Percentiles rank a stretch among this genome's conserved stretches.
Evolutionary conservation across 257 asterid species (phyloP).

Genomic region (Striga asiatica): DNA sequence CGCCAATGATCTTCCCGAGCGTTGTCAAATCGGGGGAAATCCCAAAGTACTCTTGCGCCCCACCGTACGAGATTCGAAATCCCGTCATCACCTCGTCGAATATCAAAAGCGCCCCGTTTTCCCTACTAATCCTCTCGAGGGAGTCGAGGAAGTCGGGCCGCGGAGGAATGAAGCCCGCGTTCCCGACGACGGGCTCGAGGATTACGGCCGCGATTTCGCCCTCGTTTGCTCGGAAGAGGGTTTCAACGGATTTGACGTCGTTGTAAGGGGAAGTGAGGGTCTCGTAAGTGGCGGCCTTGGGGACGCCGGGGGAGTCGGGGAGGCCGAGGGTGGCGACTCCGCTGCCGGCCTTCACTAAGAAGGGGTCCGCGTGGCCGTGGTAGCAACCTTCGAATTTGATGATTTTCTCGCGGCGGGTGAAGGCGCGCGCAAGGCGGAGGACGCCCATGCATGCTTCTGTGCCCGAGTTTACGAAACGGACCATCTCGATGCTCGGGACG

Average conservation of each 20-base stretch:
- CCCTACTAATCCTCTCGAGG: slow-evolving; percentile 49
- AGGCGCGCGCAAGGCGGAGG: slow-evolving; percentile 91
- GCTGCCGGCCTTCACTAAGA: slow-evolving; percentile 97
- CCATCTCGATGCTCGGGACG: slow-evolving; percentile 97
- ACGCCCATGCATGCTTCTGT: slow-evolving; percentile 99
- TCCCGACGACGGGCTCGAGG: slow-evolving; percentile 94
- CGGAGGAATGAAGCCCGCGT: slow-evolving; percentile 86
- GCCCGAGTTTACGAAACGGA: slow-evolving; percentile 95
- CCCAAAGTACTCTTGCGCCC: slow-evolving; percentile 94
- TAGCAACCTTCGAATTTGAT: slow-evolving; percentile 97
- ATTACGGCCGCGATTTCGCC: slow-evolving; percentile 73
- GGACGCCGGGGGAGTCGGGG: slow-evolving; percentile 98
- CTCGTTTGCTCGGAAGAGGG: slow-evolving; percentile 62
- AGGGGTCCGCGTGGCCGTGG: slow-evolving; percentile 98
- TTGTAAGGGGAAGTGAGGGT: slow-evolving; percentile 84
- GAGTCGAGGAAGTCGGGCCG: slow-evolving; percentile 56
- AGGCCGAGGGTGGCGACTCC: slow-evolving; percentile 98
- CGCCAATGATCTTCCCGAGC: slow-evolving; percentile 95
- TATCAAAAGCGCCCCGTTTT: slow-evolving; percentile 56
- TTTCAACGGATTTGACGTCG: slow-evolving; percentile 48
- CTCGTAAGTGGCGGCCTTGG: slow-evolving; percentile 59
- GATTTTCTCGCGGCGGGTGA: slow-evolving; percentile 68
- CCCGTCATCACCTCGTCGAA: slow-evolving; percentile 99
- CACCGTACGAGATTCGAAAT: slow-evolving; percentile 80
- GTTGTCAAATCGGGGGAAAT: slow-evolving; percentile 93